Evolutionary conservation across 257 asterid genomes (phyloP).

Genomic region (Anisodus acutangulus): DNA sequence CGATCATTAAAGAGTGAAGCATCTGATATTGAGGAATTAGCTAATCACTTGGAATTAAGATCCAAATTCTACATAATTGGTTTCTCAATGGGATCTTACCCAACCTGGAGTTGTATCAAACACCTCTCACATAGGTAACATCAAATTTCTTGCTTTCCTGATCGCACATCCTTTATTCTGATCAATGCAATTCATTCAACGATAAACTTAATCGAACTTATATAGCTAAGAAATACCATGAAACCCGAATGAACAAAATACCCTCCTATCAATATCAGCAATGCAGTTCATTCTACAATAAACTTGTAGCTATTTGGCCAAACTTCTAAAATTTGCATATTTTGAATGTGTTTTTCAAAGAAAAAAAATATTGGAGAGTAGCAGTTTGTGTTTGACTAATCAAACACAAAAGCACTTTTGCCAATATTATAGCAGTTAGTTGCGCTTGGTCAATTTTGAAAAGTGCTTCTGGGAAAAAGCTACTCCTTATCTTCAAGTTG

Average conservation of each 20-base stretch:
- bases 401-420: too few species aligned
- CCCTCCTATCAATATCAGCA: too few species aligned
- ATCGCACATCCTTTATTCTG: not conserved
- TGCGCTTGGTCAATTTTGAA: too few species aligned
- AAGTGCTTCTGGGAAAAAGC: too few species aligned
- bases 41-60: conserved; percentile 70
- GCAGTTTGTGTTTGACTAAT: too few species aligned
- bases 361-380: too few species aligned
- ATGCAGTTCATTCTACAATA: too few species aligned
- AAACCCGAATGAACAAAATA: not conserved
- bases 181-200: not conserved
- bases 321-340: too few species aligned
- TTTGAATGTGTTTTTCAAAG: too few species aligned
- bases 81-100: conserved; percentile 78
- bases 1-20: conserved; percentile 78
- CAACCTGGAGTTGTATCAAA: conserved; percentile 83
- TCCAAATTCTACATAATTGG: conserved; percentile 74
- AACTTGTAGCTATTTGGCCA: too few species aligned
- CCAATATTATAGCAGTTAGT: too few species aligned
- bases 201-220: not conserved
- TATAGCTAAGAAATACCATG: not conserved
- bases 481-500: too few species aligned
- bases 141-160: not conserved
- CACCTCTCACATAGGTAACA: conserved; percentile 65
- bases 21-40: conserved; percentile 83